These are phyloP conservation scores for Talaromyces amestolkiae DNA, from an alignment of 2,329 filamentous ascomycete species.

Conservation along the genomic window DNA sequence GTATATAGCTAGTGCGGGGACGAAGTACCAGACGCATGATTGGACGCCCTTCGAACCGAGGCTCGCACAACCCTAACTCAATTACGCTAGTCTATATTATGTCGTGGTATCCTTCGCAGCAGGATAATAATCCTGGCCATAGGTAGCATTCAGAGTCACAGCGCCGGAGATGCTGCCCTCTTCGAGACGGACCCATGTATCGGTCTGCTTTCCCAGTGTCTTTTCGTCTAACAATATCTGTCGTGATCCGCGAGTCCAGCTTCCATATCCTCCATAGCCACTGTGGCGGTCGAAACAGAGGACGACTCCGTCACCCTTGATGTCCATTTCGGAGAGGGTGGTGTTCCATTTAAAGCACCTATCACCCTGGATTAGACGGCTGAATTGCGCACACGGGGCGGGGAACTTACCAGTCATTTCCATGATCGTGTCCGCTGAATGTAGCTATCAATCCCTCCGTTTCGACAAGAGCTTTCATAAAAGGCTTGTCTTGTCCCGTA, in stretches of 20 bases:
- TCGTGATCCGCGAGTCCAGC: slow-evolving; percentile 60
- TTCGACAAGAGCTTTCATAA: slow-evolving; percentile 60
- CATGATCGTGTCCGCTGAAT: slow-evolving; percentile 67
- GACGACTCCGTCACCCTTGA: slow-evolving; percentile 45
- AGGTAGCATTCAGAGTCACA: slow-evolving; percentile 60
- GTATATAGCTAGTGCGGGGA: background rate
- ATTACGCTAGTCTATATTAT: background rate
- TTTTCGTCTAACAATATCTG: slow-evolving; percentile 53
- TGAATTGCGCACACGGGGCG: background rate
- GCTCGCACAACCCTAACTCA: background rate
- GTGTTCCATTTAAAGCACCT: slow-evolving; percentile 44
- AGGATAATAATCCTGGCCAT: slow-evolving; percentile 55
- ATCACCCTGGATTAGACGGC: background rate
- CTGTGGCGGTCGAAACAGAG: slow-evolving; percentile 64
- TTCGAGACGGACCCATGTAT: slow-evolving; percentile 64
- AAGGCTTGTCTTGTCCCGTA: slow-evolving; percentile 54
- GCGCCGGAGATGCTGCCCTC: slow-evolving; percentile 51
- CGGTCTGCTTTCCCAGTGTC: slow-evolving; percentile 42
- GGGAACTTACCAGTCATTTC: slow-evolving; percentile 57
- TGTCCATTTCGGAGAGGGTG: slow-evolving; percentile 28
- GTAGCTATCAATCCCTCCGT: slow-evolving; percentile 57
- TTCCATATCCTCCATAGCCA: slow-evolving; percentile 68
- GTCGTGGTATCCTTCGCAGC: slow-evolving; percentile 1
- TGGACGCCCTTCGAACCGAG: background rate
- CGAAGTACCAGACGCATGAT: background rate